Conservation (phyloP, 345 rosid genomes). For the Garcia nutans region DNA sequence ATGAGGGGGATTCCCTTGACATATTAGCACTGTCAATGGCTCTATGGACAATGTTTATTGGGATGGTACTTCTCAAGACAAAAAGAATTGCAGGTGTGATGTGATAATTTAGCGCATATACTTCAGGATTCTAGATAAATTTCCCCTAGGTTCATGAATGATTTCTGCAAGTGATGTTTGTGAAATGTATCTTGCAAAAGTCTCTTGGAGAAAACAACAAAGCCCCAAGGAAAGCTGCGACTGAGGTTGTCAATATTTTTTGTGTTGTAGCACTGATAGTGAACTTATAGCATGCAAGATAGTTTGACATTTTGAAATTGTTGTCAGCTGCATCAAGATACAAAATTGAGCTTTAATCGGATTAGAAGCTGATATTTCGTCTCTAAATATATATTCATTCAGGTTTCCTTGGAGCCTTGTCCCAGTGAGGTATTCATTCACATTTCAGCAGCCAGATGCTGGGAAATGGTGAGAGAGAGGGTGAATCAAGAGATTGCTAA, state of each 20-base stretch:
- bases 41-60: neutral
- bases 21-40: neutral
- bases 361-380: neutral
- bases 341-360: neutral
- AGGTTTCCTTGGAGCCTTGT: conserved; percentile 82
- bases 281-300: neutral
- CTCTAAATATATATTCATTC: conserved; percentile 19
- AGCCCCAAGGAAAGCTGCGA: neutral
- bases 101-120: neutral
- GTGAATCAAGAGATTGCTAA: conserved; percentile 86
- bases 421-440: conserved; percentile 83
- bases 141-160: neutral
- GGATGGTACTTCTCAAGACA: neutral
- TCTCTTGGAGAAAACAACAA: neutral
- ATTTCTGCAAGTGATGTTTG: neutral
- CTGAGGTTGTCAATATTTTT: neutral
- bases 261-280: neutral
- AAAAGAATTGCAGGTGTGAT: neutral
- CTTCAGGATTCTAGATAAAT: conserved; percentile 1
- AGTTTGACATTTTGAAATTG: neutral
- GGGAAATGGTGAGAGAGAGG: conserved; percentile 99
- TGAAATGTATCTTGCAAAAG: neutral
- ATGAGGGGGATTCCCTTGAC: neutral
- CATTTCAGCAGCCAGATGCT: conserved; percentile 77
- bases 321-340: neutral